Evolutionary conservation across 2,329 filamentous ascomycete species (phyloP), one percentile per base, ranked within the genome.

Genomic region (Rhynchosporium agropyri): DNA sequence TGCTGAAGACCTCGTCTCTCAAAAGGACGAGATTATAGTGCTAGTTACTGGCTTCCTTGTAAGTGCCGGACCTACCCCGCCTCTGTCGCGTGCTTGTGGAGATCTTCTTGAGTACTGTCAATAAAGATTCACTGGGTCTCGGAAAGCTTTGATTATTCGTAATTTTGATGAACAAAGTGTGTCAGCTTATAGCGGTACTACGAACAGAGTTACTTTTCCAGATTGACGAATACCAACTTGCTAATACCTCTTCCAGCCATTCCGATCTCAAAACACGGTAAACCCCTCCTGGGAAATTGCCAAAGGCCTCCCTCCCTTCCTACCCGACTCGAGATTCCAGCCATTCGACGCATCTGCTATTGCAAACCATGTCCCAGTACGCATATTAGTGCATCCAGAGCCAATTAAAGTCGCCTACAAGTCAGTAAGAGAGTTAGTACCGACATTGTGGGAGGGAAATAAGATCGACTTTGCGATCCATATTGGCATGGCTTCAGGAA

Each of bases 281-380:
- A 96, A 96, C 73, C 91, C 92, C 8, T 92, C 91, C 3, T 93
- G 86, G 83, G 84, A 93, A 73, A 93, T 96, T 72, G 86, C 89
- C 55, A 81, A 80, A 31, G 80, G 79, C 26, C 84, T 96, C n/a
- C 88, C 91, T 3, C 75, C 82, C 2, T 82, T 84, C 68, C 82
- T 93, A 4, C 83, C 81, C 0, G 74, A 80, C 13, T 70, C 72
- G 36, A 36, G 3, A 69, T 73, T 51, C 58, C 63, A 36, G 43
- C 65, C 58, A 12, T 53, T 54, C 46, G 66, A n/a, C 43, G 61
- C 40, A 70, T 67, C 61, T 72, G 68, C 69, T 72, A 70, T 59
- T 70, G 79, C 64, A 64, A 43, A 33, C 2, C 68, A 54, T 69
- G 79, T 65, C 69, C 78, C 80, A 9, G 84, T 91, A 60, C 83